Base-by-base conservation (phyloP, 768 basidiomycete genomes). In the Royoungia palumana region DNA sequence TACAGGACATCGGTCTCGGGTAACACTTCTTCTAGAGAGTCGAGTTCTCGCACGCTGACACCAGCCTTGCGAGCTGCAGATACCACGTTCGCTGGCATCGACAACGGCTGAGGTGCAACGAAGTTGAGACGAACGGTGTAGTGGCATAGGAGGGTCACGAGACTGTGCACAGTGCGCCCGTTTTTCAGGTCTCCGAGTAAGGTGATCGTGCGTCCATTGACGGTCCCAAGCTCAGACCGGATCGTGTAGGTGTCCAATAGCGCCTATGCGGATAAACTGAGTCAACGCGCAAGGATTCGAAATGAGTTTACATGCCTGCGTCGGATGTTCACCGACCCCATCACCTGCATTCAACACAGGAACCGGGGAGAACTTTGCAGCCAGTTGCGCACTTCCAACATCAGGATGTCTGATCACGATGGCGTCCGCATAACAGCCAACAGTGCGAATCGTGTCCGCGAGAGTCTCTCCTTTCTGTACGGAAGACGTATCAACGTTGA, bases 301-400 rank as follows among this genome's bases (percentile, higher is more conserved):
- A n/a, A 39, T 3, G 47, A 43, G 20, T 44, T 30, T n/a, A 56
- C 78, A 44, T 63, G 85, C 89, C 76, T 94, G 92, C 8, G 93
- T 95, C 4, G 95, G 96, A 65, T 99, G 96, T 69, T 99, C 96
- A 46, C 96, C 96, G 42, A 89, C 80, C 17, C 96, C 96, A 62
- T 99, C 96, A 22, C 96, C 96, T 42, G 93, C 95, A 64, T 98
- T 99, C 69, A 99, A 75, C 61, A 99, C 82, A 0, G 96, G 96
- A 2, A 99, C 88, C 4, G 95, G 89, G 2, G 93, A 95, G 70
- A 81, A 93, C 67, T 96, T 96, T 20, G 96, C 95, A n/a, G 94
- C 96, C 25, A 85, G 68, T 65, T 96, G 92, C n/a, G 92, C 82
- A 58, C 89, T 92, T 44, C 96, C 96, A 11, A 95, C 82, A 22